Conservation (phyloP, 192 early-diverging fungal species). For the Geosiphon pyriformis region DNA sequence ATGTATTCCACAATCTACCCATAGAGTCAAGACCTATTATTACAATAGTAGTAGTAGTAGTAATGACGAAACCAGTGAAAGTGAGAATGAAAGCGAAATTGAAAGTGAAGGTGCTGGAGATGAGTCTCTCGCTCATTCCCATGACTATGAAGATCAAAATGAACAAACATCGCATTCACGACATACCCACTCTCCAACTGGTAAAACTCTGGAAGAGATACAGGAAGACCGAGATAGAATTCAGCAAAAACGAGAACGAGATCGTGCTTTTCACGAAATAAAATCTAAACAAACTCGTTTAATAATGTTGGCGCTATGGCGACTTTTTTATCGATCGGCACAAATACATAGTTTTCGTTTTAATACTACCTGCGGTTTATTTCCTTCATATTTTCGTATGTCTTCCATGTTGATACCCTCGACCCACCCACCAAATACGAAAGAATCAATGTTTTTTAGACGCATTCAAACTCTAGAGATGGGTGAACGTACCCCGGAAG, state of each 20-base stretch:
- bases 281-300: background rate
- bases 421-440: background rate
- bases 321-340: background rate
- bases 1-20: background rate
- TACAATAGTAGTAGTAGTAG: background rate
- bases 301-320: background rate
- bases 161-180: background rate
- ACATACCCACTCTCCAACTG: background rate
- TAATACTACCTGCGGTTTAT: background rate
- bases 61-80: background rate
- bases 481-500: background rate
- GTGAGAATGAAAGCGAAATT: background rate
- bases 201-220: background rate
- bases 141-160: background rate
- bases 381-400: too few relatives aligned
- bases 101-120: background rate
- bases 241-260: background rate
- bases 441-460: background rate
- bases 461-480: background rate
- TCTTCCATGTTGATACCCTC: background rate
- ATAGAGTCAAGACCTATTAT: too few relatives aligned
- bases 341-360: background rate
- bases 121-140: background rate
- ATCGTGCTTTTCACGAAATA: background rate
- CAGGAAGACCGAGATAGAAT: too few relatives aligned